Evolutionary conservation across 371 early-diverging fungal genomes (phyloP).

Genomic region (Apophysomyces ossiformis): DNA sequence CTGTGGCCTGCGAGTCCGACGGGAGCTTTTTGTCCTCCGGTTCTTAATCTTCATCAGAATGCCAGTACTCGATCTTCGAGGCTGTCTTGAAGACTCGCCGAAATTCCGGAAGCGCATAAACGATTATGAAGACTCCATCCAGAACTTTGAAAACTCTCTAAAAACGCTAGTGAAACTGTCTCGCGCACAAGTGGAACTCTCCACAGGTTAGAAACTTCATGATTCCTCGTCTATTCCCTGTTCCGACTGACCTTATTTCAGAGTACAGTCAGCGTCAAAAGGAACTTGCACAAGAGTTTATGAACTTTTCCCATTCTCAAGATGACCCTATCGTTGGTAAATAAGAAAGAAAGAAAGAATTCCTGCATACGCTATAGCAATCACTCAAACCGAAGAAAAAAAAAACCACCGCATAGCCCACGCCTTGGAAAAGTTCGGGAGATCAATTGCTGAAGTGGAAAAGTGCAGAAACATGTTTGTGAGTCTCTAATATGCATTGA

Average conservation of each 20-base stretch:
- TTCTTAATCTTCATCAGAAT: constrained; percentile 23
- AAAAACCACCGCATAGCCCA: constrained; percentile 37
- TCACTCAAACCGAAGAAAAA: constrained; percentile 5
- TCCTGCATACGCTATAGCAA: too few species aligned
- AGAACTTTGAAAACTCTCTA: constrained; percentile 56
- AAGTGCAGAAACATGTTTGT: constrained; percentile 67
- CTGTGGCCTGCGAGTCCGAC: background rate
- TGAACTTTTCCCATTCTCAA: constrained; percentile 57
- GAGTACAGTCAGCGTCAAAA: constrained; percentile 59
- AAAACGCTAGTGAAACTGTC: constrained; percentile 58
- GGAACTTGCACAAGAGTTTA: constrained; percentile 57
- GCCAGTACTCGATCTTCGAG: constrained; percentile 61
- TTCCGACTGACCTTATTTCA: constrained; percentile 16
- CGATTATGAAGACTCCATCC: constrained; percentile 62
- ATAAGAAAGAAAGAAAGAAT: constrained; percentile 18
- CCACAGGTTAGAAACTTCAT: constrained; percentile 43
- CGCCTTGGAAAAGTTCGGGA: constrained; percentile 60
- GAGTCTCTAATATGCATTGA: constrained; percentile 16
- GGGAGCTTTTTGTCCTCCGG: constrained; percentile 8
- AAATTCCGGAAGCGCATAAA: constrained; percentile 59
- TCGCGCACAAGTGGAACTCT: constrained; percentile 59
- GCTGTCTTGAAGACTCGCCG: constrained; percentile 67
- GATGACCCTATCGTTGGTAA: constrained; percentile 66
- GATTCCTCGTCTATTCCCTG: background rate
- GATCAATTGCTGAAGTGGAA: constrained; percentile 65